Base-by-base conservation (phyloP, 108 stramenopile genomes). In the Thalassiosira profunda region DNA sequence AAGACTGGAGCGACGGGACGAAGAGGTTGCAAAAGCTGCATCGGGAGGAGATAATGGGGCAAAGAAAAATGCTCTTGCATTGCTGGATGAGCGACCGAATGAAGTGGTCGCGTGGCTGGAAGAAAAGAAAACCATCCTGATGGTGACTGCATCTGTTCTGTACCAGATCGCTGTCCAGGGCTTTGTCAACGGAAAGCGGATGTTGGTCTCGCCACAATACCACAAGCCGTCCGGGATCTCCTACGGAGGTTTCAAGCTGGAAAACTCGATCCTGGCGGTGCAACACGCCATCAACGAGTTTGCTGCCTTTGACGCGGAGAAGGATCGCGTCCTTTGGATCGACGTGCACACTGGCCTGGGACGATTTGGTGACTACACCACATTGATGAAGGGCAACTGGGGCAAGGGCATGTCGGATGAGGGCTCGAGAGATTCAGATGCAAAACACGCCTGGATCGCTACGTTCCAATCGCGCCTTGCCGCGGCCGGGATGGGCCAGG, bases 261-360 rank as follows among this genome's bases (percentile, higher is more conserved):
- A 95, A 59, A 57, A 76, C 28, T 88, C 88, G 5, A 59, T 78
- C 18, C n/a, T 70, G 31, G 68, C 68, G 44, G 26, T 81, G 10
- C 70, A 59, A 25, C 76, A 78, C 9, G 63, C 76, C 2, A 70
- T 78, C 23, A 28, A 45, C 30, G 51, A 70, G 15, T 65, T 78
- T 44, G 68, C 58, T 34, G 63, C 54, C 33, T 65, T 70, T 42
- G 24, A 29, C 30, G 40, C 10, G 5, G 53, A 21, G 20, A 15
- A 49, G 15, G 20, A 18, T 11, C 51, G 45, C 45, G 56, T 83
- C 4, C 61, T 81, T 43, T 92, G 90, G 90, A 78, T 95, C 47
- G 91, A 95, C 67, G 89, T 90, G 17, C 94, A 95, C 54, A 95
- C 94, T 0, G 94, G 94, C 3, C 58, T 95, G 28, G 94, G 91